Conservation (phyloP, 176 grass and related monocot species). For the Olyra latifolia region DNA sequence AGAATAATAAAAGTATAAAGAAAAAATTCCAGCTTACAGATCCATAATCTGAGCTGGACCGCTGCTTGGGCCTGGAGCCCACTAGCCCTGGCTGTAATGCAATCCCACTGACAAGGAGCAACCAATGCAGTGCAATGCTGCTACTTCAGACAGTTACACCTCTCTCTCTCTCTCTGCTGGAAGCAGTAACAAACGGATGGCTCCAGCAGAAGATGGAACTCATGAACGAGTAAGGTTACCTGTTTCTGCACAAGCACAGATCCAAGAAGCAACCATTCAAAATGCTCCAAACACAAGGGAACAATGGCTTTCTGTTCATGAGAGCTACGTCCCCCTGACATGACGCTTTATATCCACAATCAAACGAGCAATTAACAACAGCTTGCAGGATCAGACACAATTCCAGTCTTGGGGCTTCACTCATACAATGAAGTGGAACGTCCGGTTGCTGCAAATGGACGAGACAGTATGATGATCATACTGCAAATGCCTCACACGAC, state of each 20-base stretch:
- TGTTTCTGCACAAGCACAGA: not conserved
- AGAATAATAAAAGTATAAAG: too few species aligned
- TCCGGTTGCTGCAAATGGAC: not conserved
- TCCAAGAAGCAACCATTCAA: constrained; percentile 13
- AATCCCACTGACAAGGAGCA: not conserved
- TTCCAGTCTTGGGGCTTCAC: not conserved
- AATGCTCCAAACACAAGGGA: constrained; percentile 12
- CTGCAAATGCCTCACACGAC: not conserved
- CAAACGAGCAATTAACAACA: not conserved
- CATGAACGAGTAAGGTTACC: not conserved
- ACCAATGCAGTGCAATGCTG: not conserved
- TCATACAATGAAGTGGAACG: not conserved
- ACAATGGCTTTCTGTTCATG: not conserved
- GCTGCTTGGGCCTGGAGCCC: not conserved
- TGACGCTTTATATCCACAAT: not conserved
- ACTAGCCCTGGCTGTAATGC: too few species aligned
- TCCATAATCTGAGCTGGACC: not conserved
- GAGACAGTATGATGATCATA: not conserved
- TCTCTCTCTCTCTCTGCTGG: not conserved
- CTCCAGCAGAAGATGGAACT: not conserved
- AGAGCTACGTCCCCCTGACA: not conserved
- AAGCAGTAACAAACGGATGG: not conserved
- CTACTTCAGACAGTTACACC: not conserved
- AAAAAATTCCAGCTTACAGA: not conserved
- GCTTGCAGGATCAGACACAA: not conserved